Percentiles rank a stretch among this genome's conserved stretches.
Conservation (phyloP, 306 rosid genomes). For the Boehmeria nivea region DNA sequence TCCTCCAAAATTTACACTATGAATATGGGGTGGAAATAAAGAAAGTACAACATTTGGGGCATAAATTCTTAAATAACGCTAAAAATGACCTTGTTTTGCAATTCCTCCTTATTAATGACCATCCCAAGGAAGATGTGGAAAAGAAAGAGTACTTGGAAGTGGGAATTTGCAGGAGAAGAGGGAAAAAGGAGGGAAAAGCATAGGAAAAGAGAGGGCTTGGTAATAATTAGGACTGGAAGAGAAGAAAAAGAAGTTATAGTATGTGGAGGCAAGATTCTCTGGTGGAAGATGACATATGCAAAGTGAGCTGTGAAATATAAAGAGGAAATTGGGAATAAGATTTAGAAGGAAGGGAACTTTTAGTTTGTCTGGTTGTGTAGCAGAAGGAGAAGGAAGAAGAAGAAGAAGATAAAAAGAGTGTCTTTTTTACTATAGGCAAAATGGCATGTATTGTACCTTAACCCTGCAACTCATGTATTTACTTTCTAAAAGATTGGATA, state of each 20-base stretch:
- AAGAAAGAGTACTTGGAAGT: constrained; percentile 15
- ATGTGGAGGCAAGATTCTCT: constrained; percentile 53
- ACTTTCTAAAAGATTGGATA: constrained; percentile 93
- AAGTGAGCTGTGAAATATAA: constrained; percentile 30
- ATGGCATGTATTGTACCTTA: constrained; percentile 73
- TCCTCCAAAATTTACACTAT: too few species aligned
- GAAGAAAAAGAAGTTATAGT: constrained; percentile 46
- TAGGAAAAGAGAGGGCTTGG: constrained; percentile 47
- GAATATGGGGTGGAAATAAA: too few species aligned
- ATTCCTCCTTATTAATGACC: too few species aligned
- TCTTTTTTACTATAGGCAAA: constrained; percentile 68
- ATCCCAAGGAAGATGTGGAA: constrained; percentile 1
- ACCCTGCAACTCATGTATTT: constrained; percentile 66
- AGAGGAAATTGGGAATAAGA: constrained; percentile 22
- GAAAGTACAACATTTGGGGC: too few species aligned
- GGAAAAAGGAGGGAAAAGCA: constrained; percentile 33
- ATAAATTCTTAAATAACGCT: too few species aligned
- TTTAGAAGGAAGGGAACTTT: constrained; percentile 75
- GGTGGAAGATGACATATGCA: constrained; percentile 84
- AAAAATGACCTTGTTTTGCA: too few species aligned
- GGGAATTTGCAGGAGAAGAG: constrained; percentile 38
- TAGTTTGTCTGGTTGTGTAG: constrained; percentile 65
- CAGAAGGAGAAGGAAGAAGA: constrained; percentile 25
- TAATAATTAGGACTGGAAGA: constrained; percentile 52
- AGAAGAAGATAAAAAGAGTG: constrained; percentile 39